A percentile compares a stretch with the other conserved stretches of the same genome.
Conservation (phyloP, 345 rosid species). For the Eutrema yunnanense region DNA sequence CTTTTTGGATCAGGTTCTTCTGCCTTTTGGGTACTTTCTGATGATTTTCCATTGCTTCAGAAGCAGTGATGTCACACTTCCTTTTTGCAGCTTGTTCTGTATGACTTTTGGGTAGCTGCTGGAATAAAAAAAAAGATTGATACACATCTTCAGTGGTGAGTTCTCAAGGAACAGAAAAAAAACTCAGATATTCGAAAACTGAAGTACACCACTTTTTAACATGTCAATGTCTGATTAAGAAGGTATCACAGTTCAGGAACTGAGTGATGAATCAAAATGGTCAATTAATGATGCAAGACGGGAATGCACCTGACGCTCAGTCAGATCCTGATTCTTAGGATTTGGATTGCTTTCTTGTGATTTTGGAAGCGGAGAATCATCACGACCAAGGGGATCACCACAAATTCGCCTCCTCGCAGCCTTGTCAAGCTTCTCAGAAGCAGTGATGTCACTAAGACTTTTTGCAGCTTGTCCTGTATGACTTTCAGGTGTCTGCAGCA, state of each 20-base stretch:
- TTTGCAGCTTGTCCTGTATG: slow-evolving; percentile 4
- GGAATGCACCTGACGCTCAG: slow-evolving; percentile 26
- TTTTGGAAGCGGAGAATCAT: slow-evolving; percentile 3
- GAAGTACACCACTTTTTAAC: not conserved
- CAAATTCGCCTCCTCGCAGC: slow-evolving; percentile 5
- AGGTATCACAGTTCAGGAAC: not conserved
- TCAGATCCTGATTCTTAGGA: slow-evolving; percentile 23
- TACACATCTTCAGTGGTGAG: not conserved
- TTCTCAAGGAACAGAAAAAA: not conserved
- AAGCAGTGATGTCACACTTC: slow-evolving; percentile 25
- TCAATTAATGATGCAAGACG: not conserved
- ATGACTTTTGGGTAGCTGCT: slow-evolving; percentile 34
- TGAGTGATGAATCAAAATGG: not conserved
- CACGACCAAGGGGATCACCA: slow-evolving; percentile 1
- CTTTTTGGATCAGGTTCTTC: slow-evolving; percentile 37
- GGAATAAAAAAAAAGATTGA: not conserved
- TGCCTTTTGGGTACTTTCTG: slow-evolving; percentile 44
- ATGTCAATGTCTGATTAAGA: not conserved
- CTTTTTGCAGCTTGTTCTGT: slow-evolving; percentile 27
- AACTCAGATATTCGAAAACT: not conserved
- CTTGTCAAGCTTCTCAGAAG: not conserved
- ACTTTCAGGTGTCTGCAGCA: slow-evolving; percentile 25
- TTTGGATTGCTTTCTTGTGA: slow-evolving; percentile 12
- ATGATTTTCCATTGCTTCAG: slow-evolving; percentile 34
- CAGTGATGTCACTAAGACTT: not conserved